Evolutionary conservation across 306 rosid genomes (phyloP), one percentile per base, ranked within the genome.

Genomic region (Fragaria vesca): DNA sequence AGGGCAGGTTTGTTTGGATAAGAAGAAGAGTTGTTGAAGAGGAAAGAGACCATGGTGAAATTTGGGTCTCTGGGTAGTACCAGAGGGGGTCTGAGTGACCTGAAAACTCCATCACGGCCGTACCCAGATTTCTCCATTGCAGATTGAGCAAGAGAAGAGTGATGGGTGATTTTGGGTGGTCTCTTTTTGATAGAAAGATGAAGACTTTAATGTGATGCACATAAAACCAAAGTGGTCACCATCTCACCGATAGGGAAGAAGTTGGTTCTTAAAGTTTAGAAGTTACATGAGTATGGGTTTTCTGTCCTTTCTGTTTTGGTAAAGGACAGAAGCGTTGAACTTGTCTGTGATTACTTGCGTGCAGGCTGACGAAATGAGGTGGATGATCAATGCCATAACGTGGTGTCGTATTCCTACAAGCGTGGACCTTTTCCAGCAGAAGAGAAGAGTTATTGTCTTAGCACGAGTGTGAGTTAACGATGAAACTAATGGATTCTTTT

Each of bases 91-190:
- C 96, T 81, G 4, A 84, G 84, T 2, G 98, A 94, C 84, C 97
- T 76, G 86, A 81, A 91, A 46, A 89, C 84, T 52, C 96, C 94
- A 48, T 94, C 96, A 1, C 87, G 82, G 34, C 98, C 93, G 46
- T 81, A 92, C 0, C 98, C 97, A 12, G 97, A 94, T 83, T 79
- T 89, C 91, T 90, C 95, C 98, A 93, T 93, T 62, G 83, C 12
- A 72, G 30, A 24, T 43, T 15, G 15, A 26, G 18, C 24, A 20
- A 69, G 83, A 38, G 34, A 43, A 40, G 63, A 30, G 28, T 18
- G 11, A 38, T 45, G 43, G 70, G 52, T 11, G 18, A 9, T 6
- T 2, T 47, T 47, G 42, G 26, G 69, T 5, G 4, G 69, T 21
- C 45, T 55, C 34, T 52, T 54, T 52, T 24, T 66, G 26, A 40